Conservation (phyloP, 1,139 yeast species). For the Pichia sp. region DNA sequence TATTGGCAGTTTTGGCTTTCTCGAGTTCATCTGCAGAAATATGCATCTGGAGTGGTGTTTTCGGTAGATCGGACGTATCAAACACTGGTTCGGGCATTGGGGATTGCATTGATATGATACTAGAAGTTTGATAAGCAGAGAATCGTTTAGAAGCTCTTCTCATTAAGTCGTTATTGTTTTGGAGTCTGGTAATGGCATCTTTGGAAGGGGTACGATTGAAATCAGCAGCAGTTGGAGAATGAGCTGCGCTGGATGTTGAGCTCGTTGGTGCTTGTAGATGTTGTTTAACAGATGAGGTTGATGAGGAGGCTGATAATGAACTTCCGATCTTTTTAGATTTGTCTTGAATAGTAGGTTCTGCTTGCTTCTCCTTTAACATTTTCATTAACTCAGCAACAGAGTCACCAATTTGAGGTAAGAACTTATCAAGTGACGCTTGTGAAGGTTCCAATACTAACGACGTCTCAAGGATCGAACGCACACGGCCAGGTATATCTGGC, state of each 20-base stretch:
- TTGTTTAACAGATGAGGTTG: conserved; percentile 5
- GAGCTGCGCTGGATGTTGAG: conserved; percentile 9
- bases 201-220: conserved; percentile 17
- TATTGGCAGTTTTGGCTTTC: conserved; percentile 9
- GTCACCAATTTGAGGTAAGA: conserved; percentile 81
- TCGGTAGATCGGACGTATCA: conserved; percentile 7
- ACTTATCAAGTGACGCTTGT: conserved; percentile 76
- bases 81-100: conserved; percentile 15
- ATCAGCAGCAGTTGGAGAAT: conserved; percentile 11
- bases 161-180: conserved; percentile 77
- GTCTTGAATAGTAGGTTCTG: conserved; percentile 27
- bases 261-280: background rate
- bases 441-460: conserved; percentile 88
- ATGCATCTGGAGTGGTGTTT: conserved; percentile 27
- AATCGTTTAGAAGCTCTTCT: conserved; percentile 91
- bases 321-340: background rate
- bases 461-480: conserved; percentile 77
- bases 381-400: conserved; percentile 81
- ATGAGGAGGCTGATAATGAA: conserved; percentile 6
- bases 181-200: conserved; percentile 73
- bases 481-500: conserved; percentile 73
- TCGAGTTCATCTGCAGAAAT: conserved; percentile 18
- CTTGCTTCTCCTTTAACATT: conserved; percentile 79
- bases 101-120: conserved; percentile 30
- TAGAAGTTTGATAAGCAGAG: conserved; percentile 76